Percentiles rank a stretch among this genome's conserved stretches.
phyloP scores from a whole-genome alignment of 306 rosid genomes.

The Pyrus bretschneideri region DNA sequence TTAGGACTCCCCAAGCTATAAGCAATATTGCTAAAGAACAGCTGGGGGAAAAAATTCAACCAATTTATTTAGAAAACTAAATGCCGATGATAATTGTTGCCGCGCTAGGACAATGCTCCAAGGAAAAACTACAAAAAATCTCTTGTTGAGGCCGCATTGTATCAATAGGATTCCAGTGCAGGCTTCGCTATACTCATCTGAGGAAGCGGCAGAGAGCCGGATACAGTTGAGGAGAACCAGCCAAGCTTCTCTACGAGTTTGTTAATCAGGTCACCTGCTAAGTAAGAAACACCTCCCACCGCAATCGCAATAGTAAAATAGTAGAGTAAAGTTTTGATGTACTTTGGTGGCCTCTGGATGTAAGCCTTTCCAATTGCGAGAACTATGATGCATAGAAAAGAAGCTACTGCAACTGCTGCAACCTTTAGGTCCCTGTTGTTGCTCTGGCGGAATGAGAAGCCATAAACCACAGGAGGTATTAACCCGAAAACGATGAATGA shows the following conservation, averaged over 20 bases:
- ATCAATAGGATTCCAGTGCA: slow-evolving; percentile 30
- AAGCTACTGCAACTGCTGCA: slow-evolving; percentile 67
- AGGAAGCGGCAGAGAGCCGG: slow-evolving; percentile 15
- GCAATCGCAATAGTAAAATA: slow-evolving; percentile 38
- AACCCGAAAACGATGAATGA: slow-evolving; percentile 68
- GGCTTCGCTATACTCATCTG: slow-evolving; percentile 12
- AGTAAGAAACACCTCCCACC: slow-evolving; percentile 51
- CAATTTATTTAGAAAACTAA: neutral
- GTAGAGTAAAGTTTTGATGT: slow-evolving; percentile 36
- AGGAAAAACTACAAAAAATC: slow-evolving; percentile 5
- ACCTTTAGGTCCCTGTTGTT: slow-evolving; percentile 51
- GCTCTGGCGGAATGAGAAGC: slow-evolving; percentile 55
- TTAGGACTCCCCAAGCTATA: neutral
- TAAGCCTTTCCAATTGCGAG: slow-evolving; percentile 60
- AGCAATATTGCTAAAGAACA: neutral
- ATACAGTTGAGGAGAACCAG: slow-evolving; percentile 36
- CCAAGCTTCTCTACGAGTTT: slow-evolving; percentile 41
- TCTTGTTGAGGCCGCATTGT: neutral
- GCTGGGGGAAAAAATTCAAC: neutral
- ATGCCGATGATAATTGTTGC: neutral
- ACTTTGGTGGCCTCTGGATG: slow-evolving; percentile 34
- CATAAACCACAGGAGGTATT: slow-evolving; percentile 63
- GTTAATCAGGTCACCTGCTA: slow-evolving; percentile 45
- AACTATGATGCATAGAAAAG: slow-evolving; percentile 51
- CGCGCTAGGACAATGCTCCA: neutral